Evolutionary conservation across 148 eudicot species (phyloP), one percentile per base, ranked within the genome.

Genomic region (Talinum fruticosum): DNA sequence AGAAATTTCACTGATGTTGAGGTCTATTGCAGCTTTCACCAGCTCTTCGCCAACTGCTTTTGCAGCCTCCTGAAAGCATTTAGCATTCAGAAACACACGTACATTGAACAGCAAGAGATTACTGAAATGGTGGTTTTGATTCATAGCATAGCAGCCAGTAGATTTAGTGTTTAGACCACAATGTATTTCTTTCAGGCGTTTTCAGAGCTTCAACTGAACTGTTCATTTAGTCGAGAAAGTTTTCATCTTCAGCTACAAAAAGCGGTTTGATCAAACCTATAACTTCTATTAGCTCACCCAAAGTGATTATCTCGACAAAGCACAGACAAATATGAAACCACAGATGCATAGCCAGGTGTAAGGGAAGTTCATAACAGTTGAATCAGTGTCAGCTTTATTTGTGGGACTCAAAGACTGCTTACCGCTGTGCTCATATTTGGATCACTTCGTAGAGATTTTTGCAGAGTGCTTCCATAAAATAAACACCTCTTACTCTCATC

Each of bases 41-140:
- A 96, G 93, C 86, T 93, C 93, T 77, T 91, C 91, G 19, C 99
- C 99, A 32, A 96, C 90, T 30, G 79, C 91, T 79, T 84, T 83
- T 67, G 97, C 97, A 66, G 94, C 97, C 79, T 91, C 97, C 99
- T 96, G 86, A 69, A 65, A 79, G 37, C 51, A 69, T 16, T 73
- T 32, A 16, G 24, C 51, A 6, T 10, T 6, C 33, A 47, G 41
- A 21, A 66, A 32, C 14, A 10, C 32, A n/a, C n/a, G n/a, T n/a
- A n/a, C n/a, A 32, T 23, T 28, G 21, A 68, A 19, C 34, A 26
- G 74, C 35, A 71, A 41, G 13, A 76, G 16, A 69, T 8, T 23
- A 14, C n/a, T n/a, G n/a, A n/a, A n/a, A n/a, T n/a, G n/a, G n/a
- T n/a, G n/a, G n/a, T n/a, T n/a, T n/a, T n/a, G n/a, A n/a, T n/a